Percentiles rank a stretch among this genome's conserved stretches.
These are phyloP conservation scores for Aphanomyces euteiches DNA, from an alignment of 352 stramenopile species.

Conservation along the genomic window DNA sequence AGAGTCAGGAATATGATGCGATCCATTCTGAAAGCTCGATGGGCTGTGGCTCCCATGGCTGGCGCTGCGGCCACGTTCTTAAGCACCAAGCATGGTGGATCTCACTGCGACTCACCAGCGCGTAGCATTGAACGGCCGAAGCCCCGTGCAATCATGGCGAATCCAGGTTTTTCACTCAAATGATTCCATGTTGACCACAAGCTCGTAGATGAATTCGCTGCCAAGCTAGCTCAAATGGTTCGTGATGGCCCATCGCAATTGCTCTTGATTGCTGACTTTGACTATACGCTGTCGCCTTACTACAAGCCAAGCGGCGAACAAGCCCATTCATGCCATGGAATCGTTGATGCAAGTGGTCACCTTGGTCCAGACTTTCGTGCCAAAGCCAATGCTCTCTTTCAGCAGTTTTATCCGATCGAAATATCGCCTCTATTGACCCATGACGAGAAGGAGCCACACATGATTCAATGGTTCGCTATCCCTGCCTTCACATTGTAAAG, in stretches of 20 bases:
- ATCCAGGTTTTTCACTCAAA: constrained; percentile 19
- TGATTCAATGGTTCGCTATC: constrained; percentile 65
- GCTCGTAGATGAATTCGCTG: constrained; percentile 52
- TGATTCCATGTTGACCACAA: neutral
- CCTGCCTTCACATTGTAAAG: neutral
- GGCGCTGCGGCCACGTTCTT: too few species aligned
- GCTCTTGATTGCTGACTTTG: constrained; percentile 79
- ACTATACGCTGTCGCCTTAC: constrained; percentile 72
- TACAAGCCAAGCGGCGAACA: constrained; percentile 55
- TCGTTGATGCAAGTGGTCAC: constrained; percentile 49
- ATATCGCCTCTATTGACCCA: constrained; percentile 56
- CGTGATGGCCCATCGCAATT: constrained; percentile 62
- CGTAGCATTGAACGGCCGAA: constrained; percentile 4
- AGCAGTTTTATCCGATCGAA: constrained; percentile 77
- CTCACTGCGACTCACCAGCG: neutral
- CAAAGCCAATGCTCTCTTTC: constrained; percentile 48
- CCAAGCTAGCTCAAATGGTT: constrained; percentile 74
- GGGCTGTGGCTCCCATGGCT: too few species aligned
- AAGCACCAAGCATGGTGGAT: too few species aligned
- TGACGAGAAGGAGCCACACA: constrained; percentile 72
- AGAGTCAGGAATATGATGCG: too few species aligned
- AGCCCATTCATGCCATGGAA: constrained; percentile 47
- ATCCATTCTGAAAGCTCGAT: too few species aligned
- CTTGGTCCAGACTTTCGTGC: constrained; percentile 40
- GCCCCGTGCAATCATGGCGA: constrained; percentile 24